Evolutionary conservation across 805 yeast species (phyloP), one percentile per base, ranked within the genome.

Genomic region (Candida namnaoensis): DNA sequence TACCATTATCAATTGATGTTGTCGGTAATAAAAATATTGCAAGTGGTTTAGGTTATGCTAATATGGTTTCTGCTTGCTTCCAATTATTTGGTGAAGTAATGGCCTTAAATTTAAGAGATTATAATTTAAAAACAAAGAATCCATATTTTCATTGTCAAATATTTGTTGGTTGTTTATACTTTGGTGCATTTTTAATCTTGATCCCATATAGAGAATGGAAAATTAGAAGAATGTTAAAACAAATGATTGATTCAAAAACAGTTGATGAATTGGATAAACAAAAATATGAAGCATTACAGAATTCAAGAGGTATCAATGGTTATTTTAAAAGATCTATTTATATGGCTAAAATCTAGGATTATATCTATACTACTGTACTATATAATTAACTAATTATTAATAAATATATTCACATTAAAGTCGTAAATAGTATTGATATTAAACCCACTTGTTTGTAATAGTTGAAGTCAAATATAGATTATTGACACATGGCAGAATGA

Each of bases 81-180:
- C 55, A 70, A 5, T 54, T 78, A 24, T 66, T 70, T 1, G 64
- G 77, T 4, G 85, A 78, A 57, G 68, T 75, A 7, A 69, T 78
- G 39, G 82, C 78, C 0, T 69, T 78, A 43, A 66, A 76, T 3
- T 53, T 78, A 38, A 64, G 66, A 40, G 60, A 53, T n/a, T 42
- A 50, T n/a, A 39, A 51, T 10, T 34, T 48, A 2, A 38, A 43
- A 10, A 45, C 47, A 8, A 43, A 41, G 7, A 61, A 58, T 27
- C 84, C 86, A 3, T 81, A 72, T 48, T 58, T 74, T 32, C 70
- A 80, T 47, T 68, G 82, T 2, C 87, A 80, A 51, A 65, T 79
- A 1, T 79, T 78, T 53, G 71, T 78, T 5, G 87, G 84, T 3
- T 51, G 67, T 15, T 56, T 72, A 37, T 72, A 70, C 47, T 52